phyloP scores from a whole-genome alignment of 257 asterid species.

The Solanum pinnatisectum region DNA sequence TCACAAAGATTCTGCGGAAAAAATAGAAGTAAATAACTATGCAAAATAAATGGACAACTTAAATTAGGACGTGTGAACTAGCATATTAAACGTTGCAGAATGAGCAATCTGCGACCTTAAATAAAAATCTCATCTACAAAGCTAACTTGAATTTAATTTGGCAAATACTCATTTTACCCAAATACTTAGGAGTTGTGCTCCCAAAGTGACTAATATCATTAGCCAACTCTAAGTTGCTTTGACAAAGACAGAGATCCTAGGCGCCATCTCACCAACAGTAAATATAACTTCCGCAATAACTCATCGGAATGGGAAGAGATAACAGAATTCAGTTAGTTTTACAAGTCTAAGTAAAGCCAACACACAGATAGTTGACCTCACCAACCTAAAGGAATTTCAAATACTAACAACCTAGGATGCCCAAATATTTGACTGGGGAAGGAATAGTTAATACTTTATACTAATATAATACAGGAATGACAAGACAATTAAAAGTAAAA shows the following conservation, averaged over 20 bases:
- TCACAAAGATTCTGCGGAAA: constrained; percentile 63
- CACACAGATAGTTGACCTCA: not conserved
- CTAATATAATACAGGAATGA: not conserved
- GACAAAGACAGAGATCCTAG: not conserved
- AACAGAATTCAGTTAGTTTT: not conserved
- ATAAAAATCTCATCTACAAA: not conserved
- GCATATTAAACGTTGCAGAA: not conserved
- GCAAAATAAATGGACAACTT: not conserved
- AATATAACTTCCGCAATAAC: not conserved
- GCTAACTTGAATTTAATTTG: not conserved
- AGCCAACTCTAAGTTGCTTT: not conserved
- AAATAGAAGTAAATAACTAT: not conserved
- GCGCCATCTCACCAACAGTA: not conserved
- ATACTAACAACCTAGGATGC: not conserved
- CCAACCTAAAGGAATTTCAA: not conserved
- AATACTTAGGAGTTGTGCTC: not conserved
- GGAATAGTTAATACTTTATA: not conserved
- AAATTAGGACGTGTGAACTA: not conserved
- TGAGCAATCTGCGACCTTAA: not conserved
- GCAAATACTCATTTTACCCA: not conserved
- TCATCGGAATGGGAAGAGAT: not conserved
- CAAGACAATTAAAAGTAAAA: not conserved
- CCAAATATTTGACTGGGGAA: not conserved
- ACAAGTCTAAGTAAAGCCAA: not conserved
- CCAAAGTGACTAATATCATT: not conserved